These are phyloP conservation scores for Mortierella polycephala DNA, from an alignment of 371 early-diverging fungal genomes.

Conservation along the genomic window DNA sequence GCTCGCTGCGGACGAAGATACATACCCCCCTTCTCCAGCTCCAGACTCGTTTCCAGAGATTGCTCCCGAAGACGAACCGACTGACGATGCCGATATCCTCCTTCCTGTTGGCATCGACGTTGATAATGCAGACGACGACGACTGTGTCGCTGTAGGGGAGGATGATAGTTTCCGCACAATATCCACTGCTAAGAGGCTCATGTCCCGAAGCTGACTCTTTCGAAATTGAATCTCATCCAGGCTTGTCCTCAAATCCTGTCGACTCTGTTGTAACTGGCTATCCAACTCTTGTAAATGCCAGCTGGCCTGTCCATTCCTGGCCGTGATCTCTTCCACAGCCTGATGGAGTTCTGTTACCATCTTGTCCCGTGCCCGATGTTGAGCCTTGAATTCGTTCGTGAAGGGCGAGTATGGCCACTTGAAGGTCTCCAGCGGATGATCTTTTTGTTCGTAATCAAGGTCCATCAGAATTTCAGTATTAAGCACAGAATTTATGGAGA, in stretches of 20 bases:
- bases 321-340: slow-evolving; percentile 30
- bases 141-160: background rate
- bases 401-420: slow-evolving; percentile 51
- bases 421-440: slow-evolving; percentile 47
- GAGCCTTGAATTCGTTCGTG: slow-evolving; percentile 38
- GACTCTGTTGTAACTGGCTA: slow-evolving; percentile 34
- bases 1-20: slow-evolving; percentile 18
- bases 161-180: slow-evolving; percentile 22
- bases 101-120: too few species aligned
- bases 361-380: slow-evolving; percentile 28
- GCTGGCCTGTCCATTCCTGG: slow-evolving; percentile 23
- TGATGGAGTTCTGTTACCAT: slow-evolving; percentile 20
- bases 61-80: slow-evolving; percentile 1
- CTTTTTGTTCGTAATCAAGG: slow-evolving; percentile 3
- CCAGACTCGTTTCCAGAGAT: slow-evolving; percentile 14
- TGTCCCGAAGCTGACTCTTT: slow-evolving; percentile 48
- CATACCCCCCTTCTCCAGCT: slow-evolving; percentile 15
- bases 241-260: slow-evolving; percentile 42
- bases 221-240: slow-evolving; percentile 51
- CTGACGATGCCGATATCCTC: slow-evolving; percentile 3
- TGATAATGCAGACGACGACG: too few species aligned
- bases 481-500: background rate
- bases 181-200: slow-evolving; percentile 47
- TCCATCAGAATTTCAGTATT: too few species aligned
- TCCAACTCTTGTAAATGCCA: slow-evolving; percentile 42